These are phyloP conservation scores for Solanum stenotomum DNA, from an alignment of 257 asterid species.

Conservation along the genomic window DNA sequence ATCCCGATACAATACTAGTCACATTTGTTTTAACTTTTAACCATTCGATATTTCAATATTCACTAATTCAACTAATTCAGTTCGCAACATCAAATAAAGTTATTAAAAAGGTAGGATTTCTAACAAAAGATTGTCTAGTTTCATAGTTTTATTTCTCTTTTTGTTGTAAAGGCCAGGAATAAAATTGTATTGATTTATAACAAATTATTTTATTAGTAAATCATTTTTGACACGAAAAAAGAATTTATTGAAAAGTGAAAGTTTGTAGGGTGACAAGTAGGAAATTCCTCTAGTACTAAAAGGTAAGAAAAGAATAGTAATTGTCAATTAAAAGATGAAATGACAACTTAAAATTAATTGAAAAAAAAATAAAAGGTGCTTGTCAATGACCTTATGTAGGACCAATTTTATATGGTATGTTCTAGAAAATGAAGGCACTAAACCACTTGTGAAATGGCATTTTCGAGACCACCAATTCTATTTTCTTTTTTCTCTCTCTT, in stretches of 20 bases:
- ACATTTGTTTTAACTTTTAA: no score
- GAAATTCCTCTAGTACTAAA: no score
- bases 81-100: background rate
- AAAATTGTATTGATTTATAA: no score
- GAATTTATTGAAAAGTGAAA: no score
- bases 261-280: background rate
- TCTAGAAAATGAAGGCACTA: background rate
- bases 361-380: background rate
- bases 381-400: background rate
- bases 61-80: no score
- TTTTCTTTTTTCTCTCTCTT: no score
- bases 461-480: no score
- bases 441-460: background rate
- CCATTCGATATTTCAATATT: background rate
- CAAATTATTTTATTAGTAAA: no score
- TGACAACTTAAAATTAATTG: background rate
- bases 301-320: background rate
- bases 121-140: no score
- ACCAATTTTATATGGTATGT: background rate
- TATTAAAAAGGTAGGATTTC: no score
- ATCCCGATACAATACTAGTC: background rate
- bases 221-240: no score
- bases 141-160: no score
- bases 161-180: background rate
- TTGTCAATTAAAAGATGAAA: background rate